A percentile compares a stretch with the other conserved stretches of the same genome.
These are phyloP conservation scores for Periconia digitata DNA, from an alignment of 2,329 filamentous ascomycete species.

Conservation along the genomic window DNA sequence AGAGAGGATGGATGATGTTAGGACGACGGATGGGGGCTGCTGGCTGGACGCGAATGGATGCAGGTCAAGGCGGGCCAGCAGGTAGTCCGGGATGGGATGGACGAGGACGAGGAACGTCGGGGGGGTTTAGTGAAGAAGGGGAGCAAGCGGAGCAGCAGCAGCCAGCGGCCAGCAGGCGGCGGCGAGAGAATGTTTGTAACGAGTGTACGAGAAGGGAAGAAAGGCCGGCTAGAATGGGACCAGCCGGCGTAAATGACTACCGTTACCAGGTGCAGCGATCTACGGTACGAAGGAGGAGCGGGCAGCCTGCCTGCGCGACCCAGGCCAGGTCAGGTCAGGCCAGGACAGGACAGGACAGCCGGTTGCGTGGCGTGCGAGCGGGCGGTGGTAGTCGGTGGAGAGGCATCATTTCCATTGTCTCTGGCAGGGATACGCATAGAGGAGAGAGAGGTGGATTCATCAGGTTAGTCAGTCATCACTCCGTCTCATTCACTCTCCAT, in stretches of 20 bases:
- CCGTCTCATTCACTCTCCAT: no score
- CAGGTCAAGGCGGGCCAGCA: no score
- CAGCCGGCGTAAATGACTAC: constrained; percentile 14
- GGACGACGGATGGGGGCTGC: no score
- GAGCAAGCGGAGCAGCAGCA: no score
- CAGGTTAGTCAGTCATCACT: no score
- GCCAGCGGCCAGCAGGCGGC: constrained; percentile 24
- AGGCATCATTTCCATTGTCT: no score
- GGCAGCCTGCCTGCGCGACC: constrained; percentile 21
- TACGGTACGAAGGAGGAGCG: constrained; percentile 37
- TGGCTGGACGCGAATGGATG: no score
- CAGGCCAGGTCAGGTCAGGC: neutral
- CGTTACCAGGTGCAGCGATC: constrained; percentile 23
- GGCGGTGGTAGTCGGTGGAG: constrained; percentile 33
- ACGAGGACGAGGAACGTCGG: constrained; percentile 33
- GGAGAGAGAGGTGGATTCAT: constrained; percentile 29
- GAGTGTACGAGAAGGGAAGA: constrained; percentile 33
- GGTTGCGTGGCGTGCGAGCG: constrained; percentile 40
- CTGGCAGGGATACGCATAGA: constrained; percentile 43
- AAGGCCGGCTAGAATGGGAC: constrained; percentile 7
- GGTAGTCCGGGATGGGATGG: constrained; percentile 39
- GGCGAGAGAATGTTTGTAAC: constrained; percentile 39
- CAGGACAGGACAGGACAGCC: constrained; percentile 26
- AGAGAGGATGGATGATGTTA: no score
- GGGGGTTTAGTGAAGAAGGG: constrained; percentile 17